These are phyloP conservation scores for Acacia pycnantha DNA, from an alignment of 331 rosid genomes.

Conservation along the genomic window DNA sequence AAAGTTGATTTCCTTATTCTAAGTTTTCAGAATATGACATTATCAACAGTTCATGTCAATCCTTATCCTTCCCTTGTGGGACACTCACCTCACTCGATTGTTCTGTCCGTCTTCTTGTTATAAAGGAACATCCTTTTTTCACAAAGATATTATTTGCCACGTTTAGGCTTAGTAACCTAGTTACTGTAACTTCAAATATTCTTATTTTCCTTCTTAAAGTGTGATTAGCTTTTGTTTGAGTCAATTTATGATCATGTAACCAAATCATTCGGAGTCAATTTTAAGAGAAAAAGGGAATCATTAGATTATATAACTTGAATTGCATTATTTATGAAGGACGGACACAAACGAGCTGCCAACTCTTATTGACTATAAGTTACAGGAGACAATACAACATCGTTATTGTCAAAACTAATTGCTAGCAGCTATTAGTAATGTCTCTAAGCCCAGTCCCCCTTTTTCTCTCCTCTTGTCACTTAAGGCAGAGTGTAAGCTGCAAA, in stretches of 20 bases:
- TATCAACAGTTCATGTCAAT: neutral
- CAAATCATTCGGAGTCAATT: neutral
- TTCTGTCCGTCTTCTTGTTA: conserved; percentile 28
- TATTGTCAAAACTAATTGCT: conserved; percentile 26
- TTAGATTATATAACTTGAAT: neutral
- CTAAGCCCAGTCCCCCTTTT: conserved; percentile 18
- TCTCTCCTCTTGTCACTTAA: conserved; percentile 9
- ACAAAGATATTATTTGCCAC: neutral
- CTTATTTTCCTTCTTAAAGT: neutral
- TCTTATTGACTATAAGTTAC: conserved; percentile 32
- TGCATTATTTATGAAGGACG: conserved; percentile 10
- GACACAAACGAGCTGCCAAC: conserved; percentile 35
- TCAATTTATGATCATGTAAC: neutral
- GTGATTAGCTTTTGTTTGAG: neutral
- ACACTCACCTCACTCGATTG: neutral
- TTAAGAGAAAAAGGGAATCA: neutral
- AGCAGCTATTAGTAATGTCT: conserved; percentile 23
- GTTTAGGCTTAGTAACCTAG: neutral
- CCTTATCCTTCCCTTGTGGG: conserved; percentile 39
- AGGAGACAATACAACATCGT: conserved; percentile 20
- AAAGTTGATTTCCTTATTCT: conserved; percentile 32
- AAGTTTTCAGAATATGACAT: conserved; percentile 13
- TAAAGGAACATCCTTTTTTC: neutral
- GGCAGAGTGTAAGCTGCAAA: conserved; percentile 71
- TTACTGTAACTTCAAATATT: neutral